These are phyloP conservation scores for Coffea canephora DNA, from an alignment of 257 asterid species.

Conservation along the genomic window DNA sequence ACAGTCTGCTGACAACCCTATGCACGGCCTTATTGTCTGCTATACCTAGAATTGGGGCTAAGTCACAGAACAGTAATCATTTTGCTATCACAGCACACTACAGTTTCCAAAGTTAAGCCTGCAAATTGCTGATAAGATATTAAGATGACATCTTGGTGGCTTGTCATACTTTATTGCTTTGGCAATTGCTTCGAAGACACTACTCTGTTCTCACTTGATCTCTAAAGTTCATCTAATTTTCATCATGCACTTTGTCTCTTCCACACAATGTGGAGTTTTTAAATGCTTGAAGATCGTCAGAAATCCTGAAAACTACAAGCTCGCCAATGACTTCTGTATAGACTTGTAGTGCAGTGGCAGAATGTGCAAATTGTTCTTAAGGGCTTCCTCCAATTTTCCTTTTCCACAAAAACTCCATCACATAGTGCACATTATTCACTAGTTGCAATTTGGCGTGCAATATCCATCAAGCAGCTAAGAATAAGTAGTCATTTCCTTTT, in stretches of 20 bases:
- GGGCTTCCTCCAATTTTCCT: background rate
- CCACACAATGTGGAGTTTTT: background rate
- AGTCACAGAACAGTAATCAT: background rate
- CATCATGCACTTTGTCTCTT: background rate
- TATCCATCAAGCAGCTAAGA: background rate
- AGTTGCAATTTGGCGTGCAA: background rate
- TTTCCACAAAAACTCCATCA: background rate
- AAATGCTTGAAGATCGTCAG: background rate
- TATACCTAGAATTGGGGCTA: background rate
- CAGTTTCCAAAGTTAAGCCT: background rate
- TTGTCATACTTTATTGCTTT: background rate
- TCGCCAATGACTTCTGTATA: background rate
- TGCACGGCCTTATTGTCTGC: no score
- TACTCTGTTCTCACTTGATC: background rate
- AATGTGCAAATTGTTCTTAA: background rate
- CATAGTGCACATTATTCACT: background rate
- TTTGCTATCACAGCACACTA: background rate
- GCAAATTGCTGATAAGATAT: background rate
- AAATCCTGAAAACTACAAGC: background rate
- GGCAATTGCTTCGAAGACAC: slow-evolving; percentile 1
- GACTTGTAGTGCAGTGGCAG: background rate
- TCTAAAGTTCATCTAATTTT: background rate
- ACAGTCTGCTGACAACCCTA: no score
- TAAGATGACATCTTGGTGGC: background rate
- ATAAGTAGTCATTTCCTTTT: no score